These are phyloP conservation scores for Chrysoporthe cubensis DNA, from an alignment of 2,329 filamentous ascomycete species.

Conservation along the genomic window DNA sequence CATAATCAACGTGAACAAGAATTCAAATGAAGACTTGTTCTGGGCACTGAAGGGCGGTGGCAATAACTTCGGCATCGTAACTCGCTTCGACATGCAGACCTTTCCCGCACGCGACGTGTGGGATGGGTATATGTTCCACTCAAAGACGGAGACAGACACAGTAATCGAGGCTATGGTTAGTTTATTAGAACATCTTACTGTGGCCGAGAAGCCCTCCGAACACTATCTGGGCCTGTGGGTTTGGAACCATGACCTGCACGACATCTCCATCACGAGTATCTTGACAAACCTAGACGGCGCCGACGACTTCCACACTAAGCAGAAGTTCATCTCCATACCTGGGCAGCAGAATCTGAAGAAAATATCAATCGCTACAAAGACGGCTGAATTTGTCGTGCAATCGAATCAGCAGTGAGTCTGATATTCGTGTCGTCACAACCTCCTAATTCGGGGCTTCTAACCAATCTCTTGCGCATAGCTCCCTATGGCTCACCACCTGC, in stretches of 20 bases:
- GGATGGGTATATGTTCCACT: slow-evolving; percentile 27
- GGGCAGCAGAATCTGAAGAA: neutral
- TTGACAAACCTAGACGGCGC: slow-evolving; percentile 4
- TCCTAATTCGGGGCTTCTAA: neutral
- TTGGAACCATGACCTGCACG: neutral
- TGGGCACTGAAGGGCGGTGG: slow-evolving; percentile 35
- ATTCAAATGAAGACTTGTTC: slow-evolving; percentile 10
- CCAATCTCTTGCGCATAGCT: neutral
- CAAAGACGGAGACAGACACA: neutral
- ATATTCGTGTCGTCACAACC: neutral
- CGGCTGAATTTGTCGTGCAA: neutral
- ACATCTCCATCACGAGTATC: neutral
- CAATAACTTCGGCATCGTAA: slow-evolving; percentile 47
- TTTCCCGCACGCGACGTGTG: slow-evolving; percentile 31
- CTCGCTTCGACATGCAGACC: slow-evolving; percentile 32
- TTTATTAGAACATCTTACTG: neutral
- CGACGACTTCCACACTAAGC: neutral
- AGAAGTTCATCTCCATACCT: neutral
- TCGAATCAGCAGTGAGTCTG: neutral
- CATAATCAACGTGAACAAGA: slow-evolving; percentile 1
- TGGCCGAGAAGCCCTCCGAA: neutral
- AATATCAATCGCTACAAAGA: neutral
- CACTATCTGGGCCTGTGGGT: neutral
- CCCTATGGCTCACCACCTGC: neutral
- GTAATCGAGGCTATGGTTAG: slow-evolving; percentile 24